Conservation (phyloP, 257 asterid species). For the Solanum chmielewskii region DNA sequence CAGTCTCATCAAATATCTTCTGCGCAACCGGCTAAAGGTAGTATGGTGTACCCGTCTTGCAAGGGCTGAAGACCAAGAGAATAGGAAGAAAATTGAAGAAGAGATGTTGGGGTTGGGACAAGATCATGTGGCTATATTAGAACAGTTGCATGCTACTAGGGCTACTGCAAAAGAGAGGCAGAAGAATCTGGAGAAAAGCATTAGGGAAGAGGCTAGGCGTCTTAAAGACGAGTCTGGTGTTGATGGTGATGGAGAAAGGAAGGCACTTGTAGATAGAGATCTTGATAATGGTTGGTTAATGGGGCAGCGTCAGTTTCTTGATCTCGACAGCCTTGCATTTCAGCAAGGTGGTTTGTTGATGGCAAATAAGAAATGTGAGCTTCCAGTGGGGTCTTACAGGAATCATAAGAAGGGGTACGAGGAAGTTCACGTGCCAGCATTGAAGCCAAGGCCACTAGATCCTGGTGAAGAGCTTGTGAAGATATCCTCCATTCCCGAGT, state of each 20-base stretch:
- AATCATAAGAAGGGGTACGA: conserved; percentile 25
- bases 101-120: conserved; percentile 27
- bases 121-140: conserved; percentile 24
- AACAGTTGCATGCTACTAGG: conserved; percentile 35
- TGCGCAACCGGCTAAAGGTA: conserved; percentile 34
- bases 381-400: conserved; percentile 20
- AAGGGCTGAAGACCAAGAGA: conserved; percentile 34
- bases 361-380: conserved; percentile 28
- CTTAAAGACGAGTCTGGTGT: conserved; percentile 27
- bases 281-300: conserved; percentile 21
- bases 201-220: conserved; percentile 24
- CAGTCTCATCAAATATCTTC: conserved; percentile 20
- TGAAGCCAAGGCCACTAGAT: conserved; percentile 19
- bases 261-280: conserved; percentile 14
- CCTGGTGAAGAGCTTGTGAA: conserved; percentile 19
- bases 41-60: conserved; percentile 40
- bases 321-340: conserved; percentile 27
- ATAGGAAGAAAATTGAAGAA: conserved; percentile 21
- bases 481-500: conserved; percentile 26
- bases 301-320: conserved; percentile 31
- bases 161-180: conserved; percentile 32
- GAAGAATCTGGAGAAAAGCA: conserved; percentile 7
- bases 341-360: conserved; percentile 19
- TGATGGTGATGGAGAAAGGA: conserved; percentile 12
- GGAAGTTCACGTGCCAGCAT: conserved; percentile 32